phyloP scores from a whole-genome alignment of 306 rosid species.

The Fagus crenata region DNA sequence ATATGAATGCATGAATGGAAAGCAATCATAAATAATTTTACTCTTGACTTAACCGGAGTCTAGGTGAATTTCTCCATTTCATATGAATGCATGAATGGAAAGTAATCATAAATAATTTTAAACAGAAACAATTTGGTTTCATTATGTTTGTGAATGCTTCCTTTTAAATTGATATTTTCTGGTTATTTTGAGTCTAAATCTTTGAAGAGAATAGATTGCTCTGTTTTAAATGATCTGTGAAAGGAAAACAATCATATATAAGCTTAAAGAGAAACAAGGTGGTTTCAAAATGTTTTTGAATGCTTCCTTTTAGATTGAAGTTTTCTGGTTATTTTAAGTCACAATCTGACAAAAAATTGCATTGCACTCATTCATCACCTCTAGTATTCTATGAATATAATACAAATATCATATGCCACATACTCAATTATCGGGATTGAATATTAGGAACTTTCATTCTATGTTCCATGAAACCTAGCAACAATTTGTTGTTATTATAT shows the following conservation, averaged over 20 bases:
- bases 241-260: not conserved
- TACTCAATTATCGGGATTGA: too few species aligned
- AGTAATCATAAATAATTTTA: not conserved
- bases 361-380: too few species aligned
- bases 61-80: not conserved
- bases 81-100: not conserved
- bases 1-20: not conserved
- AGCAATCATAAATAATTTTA: too few species aligned
- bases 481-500: too few species aligned
- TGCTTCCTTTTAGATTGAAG: not conserved
- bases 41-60: not conserved
- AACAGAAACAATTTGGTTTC: not conserved
- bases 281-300: constrained; percentile 1
- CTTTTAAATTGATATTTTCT: not conserved
- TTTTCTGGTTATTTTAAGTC: not conserved
- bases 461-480: too few species aligned
- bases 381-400: too few species aligned
- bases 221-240: too few species aligned
- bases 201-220: not conserved
- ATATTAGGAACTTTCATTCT: too few species aligned
- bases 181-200: not conserved
- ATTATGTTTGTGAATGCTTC: not conserved
- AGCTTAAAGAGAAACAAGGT: not conserved
- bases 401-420: too few species aligned
- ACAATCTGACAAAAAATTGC: not conserved